Base-by-base conservation (phyloP, 2,329 filamentous ascomycete genomes). In the Arthroderma sp. region DNA sequence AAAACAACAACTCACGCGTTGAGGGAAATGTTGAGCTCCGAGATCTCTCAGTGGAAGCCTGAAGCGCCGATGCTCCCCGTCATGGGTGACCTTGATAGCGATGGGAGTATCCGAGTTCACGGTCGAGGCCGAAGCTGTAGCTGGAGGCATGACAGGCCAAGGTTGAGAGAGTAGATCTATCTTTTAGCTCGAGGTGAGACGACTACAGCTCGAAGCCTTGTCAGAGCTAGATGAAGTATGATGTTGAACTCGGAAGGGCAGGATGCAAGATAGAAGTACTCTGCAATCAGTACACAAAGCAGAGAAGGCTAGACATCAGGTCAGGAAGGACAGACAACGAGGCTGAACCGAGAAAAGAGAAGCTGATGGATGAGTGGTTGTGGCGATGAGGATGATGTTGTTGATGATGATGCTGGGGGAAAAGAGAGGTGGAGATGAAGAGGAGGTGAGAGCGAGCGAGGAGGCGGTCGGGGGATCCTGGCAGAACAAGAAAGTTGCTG, bases 31-130 rank as follows among this genome's bases (percentile, higher is more conserved):
- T 51, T 70, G 71, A 41, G 83, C 78, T 51, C 78, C 78, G 46
- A 96, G 80, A 54, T 96, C 89, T 61, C 81, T 80, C 59, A 96
- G 75, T 45, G 86, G 83, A 52, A 96, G 75, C 75, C 94, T 95
- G 70, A 93, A 84, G 56, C 87, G 83, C 58, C 83, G 80, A 57
- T 80, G 83, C 57, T 68, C 70, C 48, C 85, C 85, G 59, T 87
- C 78, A 58, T 83, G 78, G 58, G 78, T 76, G 59, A 94, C 75
- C 72, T 96, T 96, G 68, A 95, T 71, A 53, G 83, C 86, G 66
- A 96, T 83, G 52, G 77, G 70, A 43, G 83, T 86, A 50, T 87
- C 83, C 45, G 78, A 75, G 43, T 68, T 71, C 46, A 76, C 70
- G 36, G 70, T 65, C 46, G 66, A 58, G 50, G 65, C 63, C 45